A percentile compares a stretch with the other conserved stretches of the same genome.
Evolutionary conservation across 106 monocot genomes (phyloP).

Genomic region (Ottelia alismoides): DNA sequence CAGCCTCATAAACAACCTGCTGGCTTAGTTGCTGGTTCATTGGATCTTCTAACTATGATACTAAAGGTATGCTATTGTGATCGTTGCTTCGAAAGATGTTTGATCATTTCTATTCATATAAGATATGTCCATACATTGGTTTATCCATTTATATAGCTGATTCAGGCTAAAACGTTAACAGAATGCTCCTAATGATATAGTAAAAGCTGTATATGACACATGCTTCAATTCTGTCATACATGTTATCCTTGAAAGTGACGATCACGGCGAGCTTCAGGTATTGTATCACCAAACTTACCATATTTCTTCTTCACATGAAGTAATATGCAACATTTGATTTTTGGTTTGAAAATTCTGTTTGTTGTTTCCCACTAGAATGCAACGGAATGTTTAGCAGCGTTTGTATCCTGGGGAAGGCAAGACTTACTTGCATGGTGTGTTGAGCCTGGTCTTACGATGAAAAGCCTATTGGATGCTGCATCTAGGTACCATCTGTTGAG

Average conservation of each 20-base stretch:
- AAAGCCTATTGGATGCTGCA: constrained; percentile 76
- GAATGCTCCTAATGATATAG: constrained; percentile 62
- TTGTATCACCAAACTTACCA: not conserved
- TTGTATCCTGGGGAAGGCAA: constrained; percentile 73
- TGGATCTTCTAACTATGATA: constrained; percentile 90
- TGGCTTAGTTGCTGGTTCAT: constrained; percentile 81
- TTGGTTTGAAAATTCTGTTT: not conserved
- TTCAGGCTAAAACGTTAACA: constrained; percentile 12
- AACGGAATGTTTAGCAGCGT: constrained; percentile 81
- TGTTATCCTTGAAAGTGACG: constrained; percentile 73
- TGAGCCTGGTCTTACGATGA: constrained; percentile 54
- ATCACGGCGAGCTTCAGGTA: constrained; percentile 95
- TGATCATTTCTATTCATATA: too few relatives aligned
- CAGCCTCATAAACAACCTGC: constrained; percentile 62
- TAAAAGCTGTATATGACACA: constrained; percentile 57
- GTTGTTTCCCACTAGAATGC: constrained; percentile 47
- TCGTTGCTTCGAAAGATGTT: too few relatives aligned
- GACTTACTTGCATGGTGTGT: constrained; percentile 70
- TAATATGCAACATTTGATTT: not conserved
- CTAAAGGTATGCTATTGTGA: constrained; percentile 51
- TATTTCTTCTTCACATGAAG: not conserved
- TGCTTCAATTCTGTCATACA: constrained; percentile 59
- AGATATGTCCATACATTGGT: too few relatives aligned
- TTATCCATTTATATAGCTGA: too few relatives aligned
- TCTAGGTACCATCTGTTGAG: constrained; percentile 50